phyloP scores from a whole-genome alignment of 108 stramenopile species.

The Cyclotella kingstonii region DNA sequence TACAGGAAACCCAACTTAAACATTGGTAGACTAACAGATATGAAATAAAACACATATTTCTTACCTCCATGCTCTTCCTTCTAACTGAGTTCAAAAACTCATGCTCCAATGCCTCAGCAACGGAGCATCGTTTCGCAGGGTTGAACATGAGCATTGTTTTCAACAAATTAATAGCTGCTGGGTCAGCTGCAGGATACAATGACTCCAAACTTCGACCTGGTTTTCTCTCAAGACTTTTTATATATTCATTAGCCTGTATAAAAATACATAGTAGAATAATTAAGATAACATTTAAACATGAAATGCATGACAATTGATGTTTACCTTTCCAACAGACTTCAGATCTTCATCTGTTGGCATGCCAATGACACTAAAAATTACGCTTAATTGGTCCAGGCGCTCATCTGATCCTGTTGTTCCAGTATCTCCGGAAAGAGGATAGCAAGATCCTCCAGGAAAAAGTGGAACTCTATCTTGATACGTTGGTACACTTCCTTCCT shows the following conservation, averaged over 20 bases:
- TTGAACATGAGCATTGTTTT: constrained; percentile 93
- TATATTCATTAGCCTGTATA: constrained; percentile 68
- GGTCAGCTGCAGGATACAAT: constrained; percentile 76
- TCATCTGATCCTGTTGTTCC: constrained; percentile 57
- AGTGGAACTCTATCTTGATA: constrained; percentile 91
- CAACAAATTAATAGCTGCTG: constrained; percentile 85
- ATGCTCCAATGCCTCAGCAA: constrained; percentile 92
- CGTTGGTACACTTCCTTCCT: constrained; percentile 87
- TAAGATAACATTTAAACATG: neutral
- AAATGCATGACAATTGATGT: too few relatives aligned
- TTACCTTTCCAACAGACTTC: constrained; percentile 65
- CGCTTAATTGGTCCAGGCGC: constrained; percentile 93
- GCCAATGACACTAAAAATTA: constrained; percentile 95
- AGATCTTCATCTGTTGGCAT: constrained; percentile 87
- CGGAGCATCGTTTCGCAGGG: constrained; percentile 85
- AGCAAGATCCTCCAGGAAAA: constrained; percentile 96
- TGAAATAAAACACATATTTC: constrained; percentile 1
- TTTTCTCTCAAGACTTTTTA: constrained; percentile 61
- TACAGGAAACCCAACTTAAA: neutral
- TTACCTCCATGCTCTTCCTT: constrained; percentile 63
- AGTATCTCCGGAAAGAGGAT: constrained; percentile 87
- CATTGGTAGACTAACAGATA: neutral
- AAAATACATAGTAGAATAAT: neutral
- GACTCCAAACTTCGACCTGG: constrained; percentile 55
- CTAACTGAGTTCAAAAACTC: constrained; percentile 80